Conservation (phyloP, 1,284 basidiomycete species). For the Kwoniella shivajii region DNA sequence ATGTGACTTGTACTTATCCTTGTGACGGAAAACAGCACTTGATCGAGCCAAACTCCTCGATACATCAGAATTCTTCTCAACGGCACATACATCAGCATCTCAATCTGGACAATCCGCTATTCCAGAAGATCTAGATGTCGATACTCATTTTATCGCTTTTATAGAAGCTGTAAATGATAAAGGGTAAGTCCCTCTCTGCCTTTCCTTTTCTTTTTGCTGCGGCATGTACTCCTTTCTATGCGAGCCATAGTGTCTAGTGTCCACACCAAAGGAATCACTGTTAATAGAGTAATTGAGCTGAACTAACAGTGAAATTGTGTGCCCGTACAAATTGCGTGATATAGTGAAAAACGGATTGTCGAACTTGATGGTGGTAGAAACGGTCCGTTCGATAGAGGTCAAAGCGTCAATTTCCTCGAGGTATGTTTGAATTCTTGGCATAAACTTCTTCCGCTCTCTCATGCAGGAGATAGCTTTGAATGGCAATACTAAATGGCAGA, state of each 20-base stretch:
- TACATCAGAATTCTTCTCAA: conserved; percentile 70
- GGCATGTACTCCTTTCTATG: background rate
- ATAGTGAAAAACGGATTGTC: conserved; percentile 62
- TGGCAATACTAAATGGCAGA: no score
- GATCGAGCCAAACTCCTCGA: conserved; percentile 75
- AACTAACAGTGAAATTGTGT: no score
- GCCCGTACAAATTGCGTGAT: no score
- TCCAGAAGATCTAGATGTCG: conserved; percentile 61
- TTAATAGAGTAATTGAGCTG: background rate
- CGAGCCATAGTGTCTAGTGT: background rate
- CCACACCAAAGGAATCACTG: background rate
- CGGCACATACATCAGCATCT: conserved; percentile 72
- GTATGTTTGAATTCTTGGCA: conserved; percentile 49
- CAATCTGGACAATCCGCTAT: conserved; percentile 67
- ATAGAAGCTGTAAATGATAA: conserved; percentile 60
- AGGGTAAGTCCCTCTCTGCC: conserved; percentile 28
- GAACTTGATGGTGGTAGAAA: conserved; percentile 75
- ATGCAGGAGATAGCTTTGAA: no score
- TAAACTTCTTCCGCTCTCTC: no score
- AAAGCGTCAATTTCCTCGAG: conserved; percentile 62
- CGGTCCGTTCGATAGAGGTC: conserved; percentile 77
- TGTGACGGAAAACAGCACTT: no score
- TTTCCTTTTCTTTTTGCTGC: background rate
- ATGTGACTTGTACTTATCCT: no score
- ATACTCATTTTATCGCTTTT: conserved; percentile 84